Base-by-base conservation (phyloP, 2,329 filamentous ascomycete species). In the Exophiala xenobiotica region DNA sequence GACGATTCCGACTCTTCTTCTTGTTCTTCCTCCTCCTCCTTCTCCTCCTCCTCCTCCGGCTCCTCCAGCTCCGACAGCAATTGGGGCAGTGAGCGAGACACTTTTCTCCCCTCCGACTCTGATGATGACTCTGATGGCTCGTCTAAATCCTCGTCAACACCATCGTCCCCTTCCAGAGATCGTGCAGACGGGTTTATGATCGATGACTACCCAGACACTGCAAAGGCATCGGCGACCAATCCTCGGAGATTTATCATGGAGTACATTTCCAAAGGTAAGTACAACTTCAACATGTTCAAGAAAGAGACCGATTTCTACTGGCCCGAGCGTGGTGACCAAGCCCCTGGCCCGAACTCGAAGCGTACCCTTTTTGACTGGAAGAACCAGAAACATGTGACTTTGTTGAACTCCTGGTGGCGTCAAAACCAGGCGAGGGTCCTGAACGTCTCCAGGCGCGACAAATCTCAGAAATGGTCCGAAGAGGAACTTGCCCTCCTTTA, bases 401-500 rank as follows among this genome's bases (percentile, higher is more conserved):
- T 14, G 19, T 24, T 61, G 33, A 58, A 53, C 43, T 43, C 37
- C n/a, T 61, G 43, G 46, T 52, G 52, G 6, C 46, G 53, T 4
- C 57, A 60, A 37, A 43, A 33, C 8, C 20, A 18, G 11, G 2
- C 37, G 57, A 41, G 14, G 20, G n/a, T n/a, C n/a, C n/a, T n/a
- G n/a, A n/a, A n/a, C n/a, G n/a, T n/a, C n/a, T n/a, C n/a, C n/a
- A n/a, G n/a, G n/a, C n/a, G n/a, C n/a, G n/a, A n/a, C 14, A 22
- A 18, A 18, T 29, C 16, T 16, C 48, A 54, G 27, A 9, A 16
- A 14, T 58, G 52, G 53, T 46, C 47, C 8, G 22, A 33, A 69
- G 70, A 56, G 72, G 58, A 57, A 40, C 29, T 39, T 12, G 42
- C 56, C 1, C 54, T 49, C 20, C 26, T 60, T 11, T 51, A 53